Percentiles rank a stretch among this genome's conserved stretches.
Evolutionary conservation across 208 protist species (phyloP).

Genomic region (Crithidia brevicula): DNA sequence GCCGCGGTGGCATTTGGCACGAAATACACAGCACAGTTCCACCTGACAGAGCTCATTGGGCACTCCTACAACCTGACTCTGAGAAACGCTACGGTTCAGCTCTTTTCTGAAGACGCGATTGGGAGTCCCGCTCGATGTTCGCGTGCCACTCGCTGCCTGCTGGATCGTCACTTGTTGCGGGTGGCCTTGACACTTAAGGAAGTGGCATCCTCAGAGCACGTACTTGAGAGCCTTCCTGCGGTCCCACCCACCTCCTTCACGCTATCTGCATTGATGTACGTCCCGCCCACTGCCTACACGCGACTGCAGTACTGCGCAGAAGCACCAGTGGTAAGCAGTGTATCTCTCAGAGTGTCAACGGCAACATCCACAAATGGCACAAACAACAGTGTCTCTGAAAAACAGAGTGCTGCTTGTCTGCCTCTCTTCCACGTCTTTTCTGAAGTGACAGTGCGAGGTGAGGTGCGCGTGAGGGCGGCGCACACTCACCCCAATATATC

Average conservation of each 20-base stretch:
- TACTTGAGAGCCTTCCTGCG: background rate
- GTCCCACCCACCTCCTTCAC: constrained; percentile 13
- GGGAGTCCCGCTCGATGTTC: background rate
- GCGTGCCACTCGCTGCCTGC: background rate
- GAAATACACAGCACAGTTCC: too few species aligned
- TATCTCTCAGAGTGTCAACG: background rate
- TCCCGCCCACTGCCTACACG: constrained; percentile 12
- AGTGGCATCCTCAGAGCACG: background rate
- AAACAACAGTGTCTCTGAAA: too few species aligned
- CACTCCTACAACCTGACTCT: background rate
- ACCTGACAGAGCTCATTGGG: background rate
- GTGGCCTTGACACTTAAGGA: background rate
- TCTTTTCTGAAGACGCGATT: background rate
- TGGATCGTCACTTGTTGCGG: constrained; percentile 14
- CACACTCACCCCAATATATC: background rate
- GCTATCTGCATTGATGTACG: constrained; percentile 18
- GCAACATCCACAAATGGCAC: background rate
- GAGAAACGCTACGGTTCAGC: background rate
- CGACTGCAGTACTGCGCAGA: constrained; percentile 20
- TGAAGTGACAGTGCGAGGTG: constrained; percentile 9
- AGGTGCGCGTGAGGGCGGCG: constrained; percentile 16
- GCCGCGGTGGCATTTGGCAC: too few species aligned
- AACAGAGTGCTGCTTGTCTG: background rate
- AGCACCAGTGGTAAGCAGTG: background rate
- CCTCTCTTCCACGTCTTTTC: constrained; percentile 26